Evolutionary conservation across 441 rosid genomes (phyloP).

Genomic region (Adansonia grandidieri): DNA sequence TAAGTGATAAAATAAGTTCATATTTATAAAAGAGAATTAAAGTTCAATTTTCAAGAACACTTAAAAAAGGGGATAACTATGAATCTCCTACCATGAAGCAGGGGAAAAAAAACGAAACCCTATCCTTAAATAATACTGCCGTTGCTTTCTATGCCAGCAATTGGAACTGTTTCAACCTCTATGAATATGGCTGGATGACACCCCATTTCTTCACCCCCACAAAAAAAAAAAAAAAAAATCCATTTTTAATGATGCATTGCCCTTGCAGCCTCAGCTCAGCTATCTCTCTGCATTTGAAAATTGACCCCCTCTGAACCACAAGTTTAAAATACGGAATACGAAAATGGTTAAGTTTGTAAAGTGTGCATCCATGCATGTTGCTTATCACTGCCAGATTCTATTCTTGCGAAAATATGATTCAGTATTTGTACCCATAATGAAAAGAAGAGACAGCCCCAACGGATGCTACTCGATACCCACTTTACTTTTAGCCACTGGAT

Average conservation of each 20-base stretch:
- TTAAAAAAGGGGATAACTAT: no score
- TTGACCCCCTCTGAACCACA: background rate
- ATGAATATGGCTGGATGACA: conserved; percentile 16
- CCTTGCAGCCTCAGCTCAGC: no score
- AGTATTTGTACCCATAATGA: conserved; percentile 16
- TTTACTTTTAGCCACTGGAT: conserved; percentile 26
- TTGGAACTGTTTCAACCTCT: conserved; percentile 24
- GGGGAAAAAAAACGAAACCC: background rate
- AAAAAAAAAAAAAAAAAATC: background rate
- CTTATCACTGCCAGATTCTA: conserved; percentile 25
- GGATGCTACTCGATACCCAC: background rate
- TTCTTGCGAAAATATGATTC: conserved; percentile 26
- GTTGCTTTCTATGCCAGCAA: conserved; percentile 33
- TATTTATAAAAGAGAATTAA: no score
- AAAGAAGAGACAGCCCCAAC: background rate
- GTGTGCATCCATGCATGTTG: conserved; percentile 5
- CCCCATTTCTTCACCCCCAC: background rate
- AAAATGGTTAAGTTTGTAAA: conserved; percentile 19
- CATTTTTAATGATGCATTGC: conserved; percentile 5
- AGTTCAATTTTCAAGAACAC: no score
- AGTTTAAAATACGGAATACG: background rate
- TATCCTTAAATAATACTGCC: conserved; percentile 22
- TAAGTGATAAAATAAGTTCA: conserved; percentile 12
- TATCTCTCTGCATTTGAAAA: no score
- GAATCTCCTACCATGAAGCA: no score